Evolutionary conservation across 78 protist genomes (phyloP).

Genomic region (Salpingoeca rosetta): DNA sequence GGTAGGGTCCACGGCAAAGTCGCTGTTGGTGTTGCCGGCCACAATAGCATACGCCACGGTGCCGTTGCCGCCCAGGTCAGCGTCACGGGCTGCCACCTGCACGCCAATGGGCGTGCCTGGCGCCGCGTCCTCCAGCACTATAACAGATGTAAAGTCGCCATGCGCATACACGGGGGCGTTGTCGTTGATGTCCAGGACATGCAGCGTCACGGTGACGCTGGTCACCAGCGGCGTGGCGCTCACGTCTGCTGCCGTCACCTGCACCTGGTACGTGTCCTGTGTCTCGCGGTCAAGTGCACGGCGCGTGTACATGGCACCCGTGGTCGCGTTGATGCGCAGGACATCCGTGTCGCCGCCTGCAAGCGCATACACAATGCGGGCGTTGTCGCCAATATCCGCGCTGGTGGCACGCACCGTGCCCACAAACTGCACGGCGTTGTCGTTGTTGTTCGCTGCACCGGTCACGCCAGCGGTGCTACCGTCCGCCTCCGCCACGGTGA

Average conservation of each 20-base stretch:
- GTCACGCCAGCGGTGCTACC: no score
- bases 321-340: not conserved
- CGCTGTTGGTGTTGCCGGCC: not conserved
- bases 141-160: not conserved
- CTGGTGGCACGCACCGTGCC: not conserved
- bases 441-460: no score
- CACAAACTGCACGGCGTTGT: no score
- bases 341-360: not conserved
- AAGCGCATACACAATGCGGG: not conserved
- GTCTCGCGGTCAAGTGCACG: not conserved
- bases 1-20: not conserved
- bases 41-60: not conserved
- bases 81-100: not conserved
- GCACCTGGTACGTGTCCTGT: not conserved
- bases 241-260: not conserved
- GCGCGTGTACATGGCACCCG: not conserved
- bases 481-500: not conserved
- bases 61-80: not conserved
- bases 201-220: not conserved
- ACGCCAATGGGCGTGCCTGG: not conserved
- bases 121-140: not conserved
- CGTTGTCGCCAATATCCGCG: not conserved
- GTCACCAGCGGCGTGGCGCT: no score
- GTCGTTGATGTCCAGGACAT: not conserved
- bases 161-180: not conserved